Percentiles rank a stretch among this genome's conserved stretches.
Evolutionary conservation across 2,329 filamentous ascomycete genomes (phyloP).

Genomic region (Fonsecaea multimorphosa): DNA sequence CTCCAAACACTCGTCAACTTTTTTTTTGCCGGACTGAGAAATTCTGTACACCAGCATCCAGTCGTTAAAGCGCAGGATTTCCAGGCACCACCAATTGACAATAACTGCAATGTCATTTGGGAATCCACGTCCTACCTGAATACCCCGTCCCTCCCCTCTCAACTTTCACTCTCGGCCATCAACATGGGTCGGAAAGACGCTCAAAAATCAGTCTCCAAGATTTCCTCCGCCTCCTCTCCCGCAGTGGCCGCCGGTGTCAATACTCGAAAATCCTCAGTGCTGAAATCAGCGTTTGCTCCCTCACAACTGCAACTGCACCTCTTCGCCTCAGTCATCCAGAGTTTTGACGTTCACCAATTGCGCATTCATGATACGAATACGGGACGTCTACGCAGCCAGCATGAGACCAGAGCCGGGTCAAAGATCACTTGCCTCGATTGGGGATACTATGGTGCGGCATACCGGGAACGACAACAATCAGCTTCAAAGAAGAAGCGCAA

Average conservation of each 20-base stretch:
- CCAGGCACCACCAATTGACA: background rate
- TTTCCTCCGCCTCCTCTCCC: slow-evolving; percentile 51
- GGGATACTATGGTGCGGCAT: slow-evolving; percentile 50
- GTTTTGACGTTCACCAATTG: slow-evolving; percentile 59
- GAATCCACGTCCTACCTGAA: background rate
- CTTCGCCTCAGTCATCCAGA: slow-evolving; percentile 61
- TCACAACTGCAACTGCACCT: slow-evolving; percentile 58
- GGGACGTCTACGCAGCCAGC: slow-evolving; percentile 58
- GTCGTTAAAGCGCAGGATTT: background rate
- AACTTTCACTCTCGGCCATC: slow-evolving; percentile 13
- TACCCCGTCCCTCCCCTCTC: slow-evolving; percentile 12
- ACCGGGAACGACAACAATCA: slow-evolving; percentile 44
- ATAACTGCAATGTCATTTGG: slow-evolving; percentile 11
- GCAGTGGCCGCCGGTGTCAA: slow-evolving; percentile 40
- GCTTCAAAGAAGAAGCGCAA: slow-evolving; percentile 59
- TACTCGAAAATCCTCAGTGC: slow-evolving; percentile 54
- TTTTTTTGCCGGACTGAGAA: slow-evolving; percentile 43
- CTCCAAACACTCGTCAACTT: slow-evolving; percentile 42
- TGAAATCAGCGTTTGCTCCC: slow-evolving; percentile 58
- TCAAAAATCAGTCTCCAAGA: slow-evolving; percentile 51
- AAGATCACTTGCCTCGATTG: slow-evolving; percentile 58
- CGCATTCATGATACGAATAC: slow-evolving; percentile 60
- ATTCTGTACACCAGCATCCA: background rate
- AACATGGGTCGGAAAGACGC: slow-evolving; percentile 56
- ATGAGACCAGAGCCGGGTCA: slow-evolving; percentile 55